phyloP scores from a whole-genome alignment of 257 asterid species.

The Perilla frutescens region DNA sequence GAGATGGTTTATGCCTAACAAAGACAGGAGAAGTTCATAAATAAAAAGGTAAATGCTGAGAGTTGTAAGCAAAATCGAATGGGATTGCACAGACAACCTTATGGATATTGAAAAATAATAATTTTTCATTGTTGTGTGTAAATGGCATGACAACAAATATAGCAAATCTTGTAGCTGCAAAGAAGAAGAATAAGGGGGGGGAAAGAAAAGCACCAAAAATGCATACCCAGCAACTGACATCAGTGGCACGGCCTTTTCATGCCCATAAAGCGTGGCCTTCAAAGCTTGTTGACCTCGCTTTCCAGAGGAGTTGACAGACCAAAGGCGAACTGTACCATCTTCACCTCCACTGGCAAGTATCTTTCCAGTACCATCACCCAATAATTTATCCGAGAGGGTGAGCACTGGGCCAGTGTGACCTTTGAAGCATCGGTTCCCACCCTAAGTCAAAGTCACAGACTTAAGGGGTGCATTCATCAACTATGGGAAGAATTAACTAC shows the following conservation, averaged over 20 bases:
- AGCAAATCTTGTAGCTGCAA: background rate
- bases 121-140: background rate
- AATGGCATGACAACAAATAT: background rate
- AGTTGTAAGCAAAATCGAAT: background rate
- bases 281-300: constrained; percentile 68
- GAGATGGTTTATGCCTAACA: constrained; percentile 73
- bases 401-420: constrained; percentile 73
- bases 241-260: constrained; percentile 71
- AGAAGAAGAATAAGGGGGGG: background rate
- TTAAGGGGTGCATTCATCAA: constrained; percentile 15
- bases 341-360: constrained; percentile 86
- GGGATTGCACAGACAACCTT: background rate
- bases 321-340: constrained; percentile 84
- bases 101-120: background rate
- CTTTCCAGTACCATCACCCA: constrained; percentile 61
- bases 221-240: constrained; percentile 76
- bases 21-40: constrained; percentile 28
- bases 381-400: constrained; percentile 70
- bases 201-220: constrained; percentile 14
- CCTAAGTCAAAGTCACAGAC: constrained; percentile 48
- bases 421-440: constrained; percentile 71
- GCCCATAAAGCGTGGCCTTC: constrained; percentile 83
- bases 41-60: background rate
- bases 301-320: constrained; percentile 76
- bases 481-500: constrained; percentile 1